These are phyloP conservation scores for Mollisiaceae sp. DNA, from an alignment of 2,329 filamentous ascomycete species.

Conservation along the genomic window DNA sequence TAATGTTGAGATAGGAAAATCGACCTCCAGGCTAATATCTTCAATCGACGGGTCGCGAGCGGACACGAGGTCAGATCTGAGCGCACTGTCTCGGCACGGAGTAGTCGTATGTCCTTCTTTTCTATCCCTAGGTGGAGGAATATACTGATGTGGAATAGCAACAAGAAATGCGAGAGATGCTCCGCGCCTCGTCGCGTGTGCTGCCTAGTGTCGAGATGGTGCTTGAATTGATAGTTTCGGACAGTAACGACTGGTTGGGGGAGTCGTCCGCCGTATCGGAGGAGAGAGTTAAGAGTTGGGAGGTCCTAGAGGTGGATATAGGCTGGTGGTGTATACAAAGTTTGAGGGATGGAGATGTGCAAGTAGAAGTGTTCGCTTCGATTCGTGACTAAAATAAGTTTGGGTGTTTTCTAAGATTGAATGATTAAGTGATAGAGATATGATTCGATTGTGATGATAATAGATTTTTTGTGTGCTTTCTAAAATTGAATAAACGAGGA, in stretches of 20 bases:
- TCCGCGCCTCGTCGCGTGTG: background rate
- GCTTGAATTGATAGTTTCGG: background rate
- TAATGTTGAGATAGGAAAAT: slow-evolving; percentile 10
- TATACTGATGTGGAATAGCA: background rate
- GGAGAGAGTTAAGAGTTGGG: too few relatives aligned
- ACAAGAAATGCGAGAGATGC: background rate
- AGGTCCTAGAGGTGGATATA: background rate
- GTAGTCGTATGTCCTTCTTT: background rate
- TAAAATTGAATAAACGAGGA: too few relatives aligned
- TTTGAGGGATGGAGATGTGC: background rate
- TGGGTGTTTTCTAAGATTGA: background rate
- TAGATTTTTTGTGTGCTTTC: too few relatives aligned
- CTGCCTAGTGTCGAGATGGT: background rate
- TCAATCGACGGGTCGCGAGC: slow-evolving; percentile 14
- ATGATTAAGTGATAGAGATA: background rate
- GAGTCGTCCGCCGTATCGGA: background rate
- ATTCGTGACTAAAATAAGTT: background rate
- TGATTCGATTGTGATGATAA: background rate
- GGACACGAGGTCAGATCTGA: slow-evolving; percentile 13
- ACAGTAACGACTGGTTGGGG: background rate
- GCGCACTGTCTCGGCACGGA: background rate
- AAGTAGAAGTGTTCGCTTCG: background rate
- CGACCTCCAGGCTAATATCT: slow-evolving; percentile 7
- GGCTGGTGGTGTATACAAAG: background rate
- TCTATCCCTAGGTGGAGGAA: background rate